Evolutionary conservation across 805 yeast species (phyloP).

Genomic region (Starmerella scarabaei): DNA sequence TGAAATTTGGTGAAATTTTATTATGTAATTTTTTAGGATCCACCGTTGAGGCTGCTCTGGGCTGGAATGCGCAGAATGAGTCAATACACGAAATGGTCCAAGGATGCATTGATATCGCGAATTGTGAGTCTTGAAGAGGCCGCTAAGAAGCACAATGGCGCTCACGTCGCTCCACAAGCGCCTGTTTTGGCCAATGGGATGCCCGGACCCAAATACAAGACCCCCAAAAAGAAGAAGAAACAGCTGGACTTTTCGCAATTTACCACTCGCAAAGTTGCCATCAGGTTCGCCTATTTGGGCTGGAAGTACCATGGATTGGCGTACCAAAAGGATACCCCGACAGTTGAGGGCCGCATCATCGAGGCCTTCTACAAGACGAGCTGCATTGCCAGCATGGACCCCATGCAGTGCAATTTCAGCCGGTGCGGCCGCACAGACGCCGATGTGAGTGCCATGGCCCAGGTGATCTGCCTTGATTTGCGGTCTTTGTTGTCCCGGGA

Average conservation of each 20-base stretch:
- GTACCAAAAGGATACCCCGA: conserved; percentile 69
- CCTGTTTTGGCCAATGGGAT: not conserved
- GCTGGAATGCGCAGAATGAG: conserved; percentile 8
- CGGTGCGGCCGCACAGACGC: conserved; percentile 91
- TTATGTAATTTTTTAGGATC: conserved; percentile 3
- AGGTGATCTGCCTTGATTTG: conserved; percentile 69
- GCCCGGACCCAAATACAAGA: not conserved
- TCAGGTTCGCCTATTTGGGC: conserved; percentile 74
- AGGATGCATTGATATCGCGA: conserved; percentile 46
- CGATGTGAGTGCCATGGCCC: conserved; percentile 96
- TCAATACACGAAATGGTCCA: conserved; percentile 38
- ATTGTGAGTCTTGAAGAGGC: conserved; percentile 43
- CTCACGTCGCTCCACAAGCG: not conserved
- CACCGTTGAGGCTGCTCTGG: too few relatives aligned
- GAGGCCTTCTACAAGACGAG: conserved; percentile 57
- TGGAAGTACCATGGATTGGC: conserved; percentile 93
- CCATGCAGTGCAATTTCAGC: conserved; percentile 57
- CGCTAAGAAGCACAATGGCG: not conserved
- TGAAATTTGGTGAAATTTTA: too few relatives aligned
- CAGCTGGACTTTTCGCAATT: conserved; percentile 54
- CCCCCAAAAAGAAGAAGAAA: conserved; percentile 27
- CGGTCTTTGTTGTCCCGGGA: conserved; percentile 54
- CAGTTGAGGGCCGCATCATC: conserved; percentile 68
- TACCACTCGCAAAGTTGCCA: conserved; percentile 55
- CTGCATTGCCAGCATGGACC: conserved; percentile 44